phyloP scores from a whole-genome alignment of 352 stramenopile genomes.

The Phytopythium helicoides region DNA sequence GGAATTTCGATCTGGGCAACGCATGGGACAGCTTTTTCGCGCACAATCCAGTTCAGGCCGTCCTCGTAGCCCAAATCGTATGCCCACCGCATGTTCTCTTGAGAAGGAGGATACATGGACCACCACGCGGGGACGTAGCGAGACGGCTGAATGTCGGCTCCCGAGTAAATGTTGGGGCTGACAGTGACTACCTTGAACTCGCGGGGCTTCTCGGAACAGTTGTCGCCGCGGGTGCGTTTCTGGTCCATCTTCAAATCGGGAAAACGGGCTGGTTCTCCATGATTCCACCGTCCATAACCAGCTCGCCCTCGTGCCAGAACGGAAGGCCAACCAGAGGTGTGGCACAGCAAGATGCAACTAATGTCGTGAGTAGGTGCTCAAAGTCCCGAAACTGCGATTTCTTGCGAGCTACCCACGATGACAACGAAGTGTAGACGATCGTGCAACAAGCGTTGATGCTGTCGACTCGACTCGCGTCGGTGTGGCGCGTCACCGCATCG shows the following conservation, averaged over 20 bases:
- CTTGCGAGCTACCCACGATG: constrained; percentile 28
- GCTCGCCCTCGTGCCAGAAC: constrained; percentile 50
- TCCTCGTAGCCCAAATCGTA: constrained; percentile 52
- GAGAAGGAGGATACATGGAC: constrained; percentile 50
- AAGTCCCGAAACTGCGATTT: constrained; percentile 34
- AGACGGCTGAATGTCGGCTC: constrained; percentile 58
- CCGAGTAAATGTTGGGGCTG: constrained; percentile 26
- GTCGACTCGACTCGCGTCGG: constrained; percentile 22
- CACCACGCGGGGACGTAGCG: constrained; percentile 63
- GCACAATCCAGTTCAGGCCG: constrained; percentile 29
- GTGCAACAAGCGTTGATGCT: constrained; percentile 26
- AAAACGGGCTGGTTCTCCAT: constrained; percentile 58
- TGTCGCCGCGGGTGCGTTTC: too few relatives aligned
- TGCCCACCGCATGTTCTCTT: constrained; percentile 50
- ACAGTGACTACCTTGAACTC: constrained; percentile 22
- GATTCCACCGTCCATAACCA: constrained; percentile 54
- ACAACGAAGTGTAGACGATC: constrained; percentile 55
- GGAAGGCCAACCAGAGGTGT: constrained; percentile 46
- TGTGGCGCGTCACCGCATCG: constrained; percentile 31
- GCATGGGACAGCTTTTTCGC: constrained; percentile 9
- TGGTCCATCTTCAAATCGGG: not conserved
- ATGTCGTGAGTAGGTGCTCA: constrained; percentile 37
- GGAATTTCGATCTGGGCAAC: constrained; percentile 17
- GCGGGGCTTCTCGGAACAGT: too few relatives aligned
- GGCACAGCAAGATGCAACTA: constrained; percentile 58